phyloP scores from a whole-genome alignment of 495 filamentous ascomycete species.

The Chaetomidium leptoderma region DNA sequence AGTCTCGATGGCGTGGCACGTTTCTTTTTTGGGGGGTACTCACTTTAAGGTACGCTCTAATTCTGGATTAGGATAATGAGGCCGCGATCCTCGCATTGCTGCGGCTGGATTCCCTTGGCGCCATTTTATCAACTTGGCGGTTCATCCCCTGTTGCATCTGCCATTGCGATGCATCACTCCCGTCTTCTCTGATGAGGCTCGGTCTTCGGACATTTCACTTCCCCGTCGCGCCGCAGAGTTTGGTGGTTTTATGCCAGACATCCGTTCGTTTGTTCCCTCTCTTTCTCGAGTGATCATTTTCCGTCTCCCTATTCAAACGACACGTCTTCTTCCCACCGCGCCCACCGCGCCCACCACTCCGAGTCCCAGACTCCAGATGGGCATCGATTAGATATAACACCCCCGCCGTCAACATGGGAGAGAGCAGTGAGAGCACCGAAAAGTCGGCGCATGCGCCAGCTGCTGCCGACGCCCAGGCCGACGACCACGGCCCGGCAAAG shows the following conservation, averaged over 20 bases:
- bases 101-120: neutral
- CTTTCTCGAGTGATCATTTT: no score
- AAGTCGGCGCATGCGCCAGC: neutral
- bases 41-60: no score
- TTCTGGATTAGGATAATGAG: no score
- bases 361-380: neutral
- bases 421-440: constrained; percentile 8
- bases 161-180: no score
- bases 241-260: neutral
- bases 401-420: constrained; percentile 3
- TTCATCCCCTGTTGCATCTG: neutral
- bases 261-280: neutral
- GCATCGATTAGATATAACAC: neutral
- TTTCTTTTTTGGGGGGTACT: no score
- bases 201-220: neutral
- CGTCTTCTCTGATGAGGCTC: neutral
- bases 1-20: no score
- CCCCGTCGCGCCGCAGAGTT: neutral
- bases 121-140: neutral
- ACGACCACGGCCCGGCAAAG: constrained; percentile 5
- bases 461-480: neutral
- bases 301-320: neutral
- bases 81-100: no score
- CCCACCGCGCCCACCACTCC: no score
- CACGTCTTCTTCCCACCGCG: neutral